These are phyloP conservation scores for Aspergillaceae sp. DNA, from an alignment of 2,329 filamentous ascomycete species.

Conservation along the genomic window DNA sequence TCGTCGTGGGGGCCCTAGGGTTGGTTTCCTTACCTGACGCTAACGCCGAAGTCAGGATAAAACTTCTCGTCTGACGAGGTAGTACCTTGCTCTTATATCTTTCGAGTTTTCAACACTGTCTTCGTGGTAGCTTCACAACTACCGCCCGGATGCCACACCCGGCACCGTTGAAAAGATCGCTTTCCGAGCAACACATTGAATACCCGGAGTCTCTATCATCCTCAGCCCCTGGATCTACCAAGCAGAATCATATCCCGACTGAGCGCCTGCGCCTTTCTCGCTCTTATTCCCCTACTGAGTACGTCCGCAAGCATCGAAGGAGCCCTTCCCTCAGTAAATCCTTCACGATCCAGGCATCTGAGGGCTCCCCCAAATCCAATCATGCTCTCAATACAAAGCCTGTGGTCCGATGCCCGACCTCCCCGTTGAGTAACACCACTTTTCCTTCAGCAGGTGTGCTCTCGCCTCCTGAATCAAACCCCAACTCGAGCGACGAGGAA, in stretches of 20 bases:
- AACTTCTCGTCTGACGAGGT: too few relatives aligned
- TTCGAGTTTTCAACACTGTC: too few relatives aligned
- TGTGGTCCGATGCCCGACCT: slow-evolving; percentile 72
- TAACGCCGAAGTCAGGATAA: too few relatives aligned
- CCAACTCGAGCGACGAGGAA: slow-evolving; percentile 74
- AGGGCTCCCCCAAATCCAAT: slow-evolving; percentile 13
- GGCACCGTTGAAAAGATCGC: slow-evolving; percentile 47
- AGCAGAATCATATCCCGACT: slow-evolving; percentile 15
- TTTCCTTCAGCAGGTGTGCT: slow-evolving; percentile 81
- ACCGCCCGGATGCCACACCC: slow-evolving; percentile 44
- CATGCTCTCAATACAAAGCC: slow-evolving; percentile 37
- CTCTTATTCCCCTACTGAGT: slow-evolving; percentile 51
- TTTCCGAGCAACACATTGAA: slow-evolving; percentile 45
- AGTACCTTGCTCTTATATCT: too few relatives aligned
- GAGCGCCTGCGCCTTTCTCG: slow-evolving; percentile 44
- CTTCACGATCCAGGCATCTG: slow-evolving; percentile 21
- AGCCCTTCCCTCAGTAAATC: slow-evolving; percentile 44
- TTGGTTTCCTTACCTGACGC: too few relatives aligned
- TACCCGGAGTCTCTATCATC: slow-evolving; percentile 36
- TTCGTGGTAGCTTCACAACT: slow-evolving; percentile 12
- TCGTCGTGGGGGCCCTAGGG: too few relatives aligned
- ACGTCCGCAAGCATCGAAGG: slow-evolving; percentile 54
- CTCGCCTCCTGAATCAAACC: slow-evolving; percentile 79
- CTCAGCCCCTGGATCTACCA: slow-evolving; percentile 11
- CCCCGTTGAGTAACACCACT: slow-evolving; percentile 64